These are phyloP conservation scores for Metschnikowia orientalis DNA, from an alignment of 805 yeast species.

Conservation along the genomic window DNA sequence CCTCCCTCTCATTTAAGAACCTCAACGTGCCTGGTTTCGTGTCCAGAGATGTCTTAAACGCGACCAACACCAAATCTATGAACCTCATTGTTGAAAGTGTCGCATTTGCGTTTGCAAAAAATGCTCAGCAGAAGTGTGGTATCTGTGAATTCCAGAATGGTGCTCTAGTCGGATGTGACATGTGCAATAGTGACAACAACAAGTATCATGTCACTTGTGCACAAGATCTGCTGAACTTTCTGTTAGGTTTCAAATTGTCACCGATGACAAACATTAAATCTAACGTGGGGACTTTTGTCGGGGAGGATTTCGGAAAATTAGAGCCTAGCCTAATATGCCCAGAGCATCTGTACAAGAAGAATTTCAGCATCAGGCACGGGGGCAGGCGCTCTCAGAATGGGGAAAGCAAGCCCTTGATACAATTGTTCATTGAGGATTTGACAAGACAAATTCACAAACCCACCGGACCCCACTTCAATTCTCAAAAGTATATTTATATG, in stretches of 20 bases:
- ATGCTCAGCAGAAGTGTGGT: conserved; percentile 36
- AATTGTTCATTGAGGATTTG: conserved; percentile 37
- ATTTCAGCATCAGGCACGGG: conserved; percentile 30
- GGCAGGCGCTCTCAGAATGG: conserved; percentile 22
- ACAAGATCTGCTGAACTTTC: conserved; percentile 40
- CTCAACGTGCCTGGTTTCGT: conserved; percentile 10
- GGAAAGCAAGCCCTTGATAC: conserved; percentile 34
- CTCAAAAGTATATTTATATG: conserved; percentile 27
- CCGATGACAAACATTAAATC: conserved; percentile 19
- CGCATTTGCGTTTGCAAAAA: conserved; percentile 24
- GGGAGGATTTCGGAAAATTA: conserved; percentile 34
- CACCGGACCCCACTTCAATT: conserved; percentile 31
- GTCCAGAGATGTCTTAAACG: conserved; percentile 6
- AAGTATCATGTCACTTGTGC: conserved; percentile 57
- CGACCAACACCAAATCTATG: conserved; percentile 7
- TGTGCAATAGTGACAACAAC: conserved; percentile 31
- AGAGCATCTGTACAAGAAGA: conserved; percentile 28
- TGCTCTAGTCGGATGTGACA: conserved; percentile 43
- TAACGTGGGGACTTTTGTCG: conserved; percentile 16
- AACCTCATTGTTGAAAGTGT: conserved; percentile 26
- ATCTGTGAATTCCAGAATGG: conserved; percentile 49
- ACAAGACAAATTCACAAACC: conserved; percentile 16
- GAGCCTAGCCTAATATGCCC: conserved; percentile 44
- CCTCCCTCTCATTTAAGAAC: conserved; percentile 23
- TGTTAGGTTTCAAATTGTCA: conserved; percentile 50